phyloP scores from a whole-genome alignment of 1,139 yeast species.

The Yamadazyma jaroonii region DNA sequence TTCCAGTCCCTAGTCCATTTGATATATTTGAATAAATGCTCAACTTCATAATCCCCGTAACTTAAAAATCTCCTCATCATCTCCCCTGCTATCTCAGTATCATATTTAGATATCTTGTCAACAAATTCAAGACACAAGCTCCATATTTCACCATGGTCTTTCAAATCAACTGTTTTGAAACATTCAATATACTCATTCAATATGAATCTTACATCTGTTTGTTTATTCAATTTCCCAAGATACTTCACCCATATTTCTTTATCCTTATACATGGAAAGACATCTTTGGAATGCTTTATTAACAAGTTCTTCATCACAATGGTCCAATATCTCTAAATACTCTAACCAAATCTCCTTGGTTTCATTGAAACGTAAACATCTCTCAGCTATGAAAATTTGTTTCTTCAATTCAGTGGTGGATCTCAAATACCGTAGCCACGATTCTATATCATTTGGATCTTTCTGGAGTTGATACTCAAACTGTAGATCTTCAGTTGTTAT shows the following conservation, averaged over 20 bases:
- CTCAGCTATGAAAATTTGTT: conserved; percentile 45
- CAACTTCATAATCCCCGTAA: conserved; percentile 8
- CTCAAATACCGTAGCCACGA: conserved; percentile 56
- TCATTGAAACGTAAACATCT: conserved; percentile 42
- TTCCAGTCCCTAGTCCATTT: conserved; percentile 6
- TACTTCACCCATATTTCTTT: conserved; percentile 58
- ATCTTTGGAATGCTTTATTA: conserved; percentile 44
- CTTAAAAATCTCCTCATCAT: conserved; percentile 10
- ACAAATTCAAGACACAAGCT: conserved; percentile 53
- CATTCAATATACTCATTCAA: conserved; percentile 53
- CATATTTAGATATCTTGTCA: conserved; percentile 22
- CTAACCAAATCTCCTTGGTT: conserved; percentile 13
- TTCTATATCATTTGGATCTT: conserved; percentile 40
- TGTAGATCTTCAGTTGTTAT: conserved; percentile 31
- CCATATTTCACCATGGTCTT: conserved; percentile 65
- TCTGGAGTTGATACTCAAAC: conserved; percentile 46
- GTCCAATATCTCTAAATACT: conserved; percentile 1
- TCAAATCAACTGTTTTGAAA: conserved; percentile 46
- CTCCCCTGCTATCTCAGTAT: conserved; percentile 6
- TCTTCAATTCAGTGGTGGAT: conserved; percentile 16
- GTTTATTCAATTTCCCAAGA: conserved; percentile 39
- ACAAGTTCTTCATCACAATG: conserved; percentile 29
- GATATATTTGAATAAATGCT: conserved; percentile 11
- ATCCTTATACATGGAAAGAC: conserved; percentile 39
- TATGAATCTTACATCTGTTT: conserved; percentile 36